These are phyloP conservation scores for Xylaria multiplex DNA, from an alignment of 2,329 filamentous ascomycete species.

Conservation along the genomic window DNA sequence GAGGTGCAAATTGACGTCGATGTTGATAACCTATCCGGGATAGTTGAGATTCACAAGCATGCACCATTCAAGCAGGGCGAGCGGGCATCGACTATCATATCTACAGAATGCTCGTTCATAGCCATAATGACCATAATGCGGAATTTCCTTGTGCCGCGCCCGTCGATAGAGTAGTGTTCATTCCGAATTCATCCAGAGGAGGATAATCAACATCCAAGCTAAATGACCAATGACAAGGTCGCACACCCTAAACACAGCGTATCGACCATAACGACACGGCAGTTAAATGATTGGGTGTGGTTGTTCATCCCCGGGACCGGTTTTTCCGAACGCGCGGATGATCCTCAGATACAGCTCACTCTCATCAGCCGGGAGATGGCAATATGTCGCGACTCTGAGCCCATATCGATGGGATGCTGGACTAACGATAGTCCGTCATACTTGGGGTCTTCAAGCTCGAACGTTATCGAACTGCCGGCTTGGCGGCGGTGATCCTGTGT, in stretches of 20 bases:
- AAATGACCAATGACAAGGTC: slow-evolving; percentile 27
- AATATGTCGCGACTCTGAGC: slow-evolving; percentile 26
- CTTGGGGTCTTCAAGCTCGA: slow-evolving; percentile 18
- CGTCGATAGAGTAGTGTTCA: slow-evolving; percentile 39
- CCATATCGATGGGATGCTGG: slow-evolving; percentile 19
- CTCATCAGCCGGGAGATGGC: slow-evolving; percentile 30
- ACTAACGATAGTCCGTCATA: too few relatives aligned
- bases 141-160: slow-evolving; percentile 41
- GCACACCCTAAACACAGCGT: slow-evolving; percentile 37
- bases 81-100: slow-evolving; percentile 32
- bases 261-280: slow-evolving; percentile 38
- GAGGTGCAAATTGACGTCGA: slow-evolving; percentile 36
- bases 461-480: slow-evolving; percentile 33
- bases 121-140: slow-evolving; percentile 21
- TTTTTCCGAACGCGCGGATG: slow-evolving; percentile 41
- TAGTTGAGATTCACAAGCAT: slow-evolving; percentile 32
- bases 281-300: slow-evolving; percentile 44
- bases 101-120: slow-evolving; percentile 24
- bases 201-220: slow-evolving; percentile 34
- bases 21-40: slow-evolving; percentile 33
- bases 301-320: slow-evolving; percentile 34
- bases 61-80: slow-evolving; percentile 26
- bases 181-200: slow-evolving; percentile 45
- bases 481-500: slow-evolving; percentile 29
- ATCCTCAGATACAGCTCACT: slow-evolving; percentile 30